Base-by-base conservation (phyloP, 1,284 basidiomycete genomes). In the Butyriboletus appendiculatus region DNA sequence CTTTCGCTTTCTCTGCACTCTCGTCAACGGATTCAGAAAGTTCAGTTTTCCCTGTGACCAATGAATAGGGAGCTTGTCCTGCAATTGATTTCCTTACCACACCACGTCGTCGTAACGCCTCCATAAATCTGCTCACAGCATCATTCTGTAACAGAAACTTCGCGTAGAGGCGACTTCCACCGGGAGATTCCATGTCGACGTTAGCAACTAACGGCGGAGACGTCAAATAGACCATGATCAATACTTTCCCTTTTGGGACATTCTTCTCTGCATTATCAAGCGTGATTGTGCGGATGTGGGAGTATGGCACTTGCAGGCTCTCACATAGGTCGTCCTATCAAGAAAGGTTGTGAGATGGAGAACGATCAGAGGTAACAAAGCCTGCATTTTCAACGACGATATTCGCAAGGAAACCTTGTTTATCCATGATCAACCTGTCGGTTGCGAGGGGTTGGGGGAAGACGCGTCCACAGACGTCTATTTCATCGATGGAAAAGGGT, bases 361-460 rank as follows among this genome's bases (percentile, higher is more conserved):
- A 45, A 33, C 39, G 26, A 28, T 30, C 7, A 16, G n/a, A 12
- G 52, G 38, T 47, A 42, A 48, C 11, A 32, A 44, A 22, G 45
- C 65, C 5, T 51, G 67, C 66, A 47, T 67, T 58, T 38, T 61
- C 58, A 38, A 43, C 45, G 14, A 73, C 48, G 28, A 84, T 70
- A 60, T 84, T 85, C 5, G 73, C 77, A 30, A 81, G 70, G 52
- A 87, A 75, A 10, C 72, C 72, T 44, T 71, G 75, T 34, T 72
- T 74, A 59, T 87, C 85, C 49, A 84, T 65, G 59, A 81, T 81
- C 40, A 86, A 56, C 42, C 77, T 72, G 59, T 78, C 76, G 10
- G 70, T 70, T 16, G 68, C 67, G 48, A 71, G 72, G 26, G 69
- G 61, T 42, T 75, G 66, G 16, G 66, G 64, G 48, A 67, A 73